A percentile compares a stretch with the other conserved stretches of the same genome.
Conservation (phyloP, 208 protist genomes). For the Crithidia fasciculata region DNA sequence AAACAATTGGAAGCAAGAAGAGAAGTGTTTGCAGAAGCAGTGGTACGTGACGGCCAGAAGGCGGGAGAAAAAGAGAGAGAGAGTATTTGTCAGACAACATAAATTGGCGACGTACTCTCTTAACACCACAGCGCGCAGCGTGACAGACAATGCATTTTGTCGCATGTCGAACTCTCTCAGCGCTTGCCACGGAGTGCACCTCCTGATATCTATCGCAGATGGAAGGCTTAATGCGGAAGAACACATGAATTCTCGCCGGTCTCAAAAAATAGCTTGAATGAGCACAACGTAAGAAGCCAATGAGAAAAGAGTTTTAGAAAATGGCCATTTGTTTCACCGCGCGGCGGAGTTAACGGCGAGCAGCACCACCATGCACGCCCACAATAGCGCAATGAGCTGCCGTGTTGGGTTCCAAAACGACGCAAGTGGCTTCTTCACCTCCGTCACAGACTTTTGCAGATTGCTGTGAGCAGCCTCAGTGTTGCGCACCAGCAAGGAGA, state of each 20-base stretch:
- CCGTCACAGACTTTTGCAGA: conserved; percentile 63
- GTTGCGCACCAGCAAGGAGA: conserved; percentile 77
- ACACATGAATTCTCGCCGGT: background rate
- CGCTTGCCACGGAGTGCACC: no score
- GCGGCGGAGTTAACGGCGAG: conserved; percentile 61
- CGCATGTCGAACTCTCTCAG: no score
- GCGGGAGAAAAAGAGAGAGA: no score
- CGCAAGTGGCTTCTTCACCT: conserved; percentile 60
- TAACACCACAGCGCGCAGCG: no score
- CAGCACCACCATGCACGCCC: conserved; percentile 62
- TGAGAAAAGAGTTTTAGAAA: background rate
- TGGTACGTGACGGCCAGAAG: no score
- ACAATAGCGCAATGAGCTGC: conserved; percentile 80
- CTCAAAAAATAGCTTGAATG: background rate
- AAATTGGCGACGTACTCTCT: no score
- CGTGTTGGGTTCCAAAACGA: conserved; percentile 79
- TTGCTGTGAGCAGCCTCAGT: conserved; percentile 64
- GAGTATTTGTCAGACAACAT: no score
- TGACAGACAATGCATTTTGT: no score
- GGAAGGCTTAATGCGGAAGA: conserved; percentile 13
- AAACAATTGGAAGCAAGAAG: no score
- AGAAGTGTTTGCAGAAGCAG: no score
- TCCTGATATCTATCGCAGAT: no score
- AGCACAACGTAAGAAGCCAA: background rate
- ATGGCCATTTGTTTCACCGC: conserved; percentile 17